Evolutionary conservation across 768 basidiomycete species (phyloP), one percentile per base, ranked within the genome.

Genomic region (Infundibulicybe gibba): DNA sequence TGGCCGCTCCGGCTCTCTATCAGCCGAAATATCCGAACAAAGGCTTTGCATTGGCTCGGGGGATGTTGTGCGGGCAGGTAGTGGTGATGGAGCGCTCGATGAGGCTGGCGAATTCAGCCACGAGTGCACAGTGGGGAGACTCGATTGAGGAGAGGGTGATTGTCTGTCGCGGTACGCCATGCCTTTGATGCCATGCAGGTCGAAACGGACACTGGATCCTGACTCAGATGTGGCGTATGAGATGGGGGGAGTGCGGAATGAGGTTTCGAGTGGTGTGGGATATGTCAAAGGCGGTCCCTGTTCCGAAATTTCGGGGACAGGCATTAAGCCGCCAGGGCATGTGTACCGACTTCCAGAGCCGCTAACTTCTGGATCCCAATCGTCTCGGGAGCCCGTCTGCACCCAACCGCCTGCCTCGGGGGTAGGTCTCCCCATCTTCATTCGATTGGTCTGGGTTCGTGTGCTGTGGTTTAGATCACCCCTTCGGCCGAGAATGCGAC

Each of bases 321-420:
- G 40, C 16, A 34, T 17, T 3, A 38, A 40, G 17, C 33, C 21
- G 2, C 21, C 21, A 15, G 16, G 16, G 32, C 32, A 16, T 30
- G 35, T 38, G 14, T 38, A 4, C 35, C 14, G 35, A 6, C n/a
- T 38, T 25, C 25, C 25, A 25, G 25, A 25, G 25, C 60, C 59
- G 12, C 13, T 45, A 12, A 49, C 41, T 31, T 63, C 65, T 38
- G 54, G 49, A 32, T 71, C 72, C 72, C 75, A 80, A 48, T 75
- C 75, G 47, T 77, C 77, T 32, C 65, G 63, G 32, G 69, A 75
- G 32, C 69, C 67, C 34, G 79, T 71, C 50, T 70, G 70, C 17
- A 79, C 64, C 80, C 80, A 82, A 21, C 79, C 77, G 40, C 66
- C 63, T 40, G 57, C 60, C 50, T 57, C 54, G 47, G 25, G 8